phyloP scores from a whole-genome alignment of 2,329 filamentous ascomycete species.

The Verticillium nubilum region DNA sequence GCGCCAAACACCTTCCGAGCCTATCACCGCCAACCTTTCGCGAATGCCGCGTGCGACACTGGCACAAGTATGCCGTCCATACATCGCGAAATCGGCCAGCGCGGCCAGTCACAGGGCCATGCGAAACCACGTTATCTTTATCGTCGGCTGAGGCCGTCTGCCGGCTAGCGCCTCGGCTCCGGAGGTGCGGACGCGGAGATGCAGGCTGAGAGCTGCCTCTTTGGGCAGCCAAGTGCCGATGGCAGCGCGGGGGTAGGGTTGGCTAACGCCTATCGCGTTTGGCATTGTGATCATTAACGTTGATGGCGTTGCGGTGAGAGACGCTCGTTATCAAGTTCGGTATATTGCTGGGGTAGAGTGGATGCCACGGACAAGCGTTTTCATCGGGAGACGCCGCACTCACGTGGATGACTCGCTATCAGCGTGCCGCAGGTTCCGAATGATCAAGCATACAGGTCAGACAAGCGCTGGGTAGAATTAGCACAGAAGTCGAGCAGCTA shows the following conservation, averaged over 20 bases:
- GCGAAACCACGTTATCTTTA: background rate
- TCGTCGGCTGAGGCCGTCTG: background rate
- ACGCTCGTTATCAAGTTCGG: background rate
- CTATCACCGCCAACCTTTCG: background rate
- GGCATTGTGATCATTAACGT: background rate
- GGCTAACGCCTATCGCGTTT: background rate
- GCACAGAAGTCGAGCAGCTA: no score
- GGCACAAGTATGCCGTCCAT: background rate
- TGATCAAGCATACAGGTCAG: background rate
- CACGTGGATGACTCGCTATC: background rate
- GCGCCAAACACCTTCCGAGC: background rate
- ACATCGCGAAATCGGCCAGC: background rate
- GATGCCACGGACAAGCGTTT: background rate
- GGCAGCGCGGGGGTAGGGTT: background rate
- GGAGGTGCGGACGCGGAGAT: background rate
- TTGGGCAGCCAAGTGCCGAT: background rate
- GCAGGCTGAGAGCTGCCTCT: background rate
- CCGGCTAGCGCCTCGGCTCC: background rate
- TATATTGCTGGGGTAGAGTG: background rate
- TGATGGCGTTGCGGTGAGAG: background rate
- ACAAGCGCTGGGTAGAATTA: background rate
- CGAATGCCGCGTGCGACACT: background rate
- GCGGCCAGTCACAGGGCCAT: background rate
- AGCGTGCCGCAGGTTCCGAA: background rate
- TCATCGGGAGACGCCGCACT: background rate